A percentile compares a stretch with the other conserved stretches of the same genome.
Evolutionary conservation across 306 rosid genomes (phyloP).

Genomic region (Adenanthera pavonina): DNA sequence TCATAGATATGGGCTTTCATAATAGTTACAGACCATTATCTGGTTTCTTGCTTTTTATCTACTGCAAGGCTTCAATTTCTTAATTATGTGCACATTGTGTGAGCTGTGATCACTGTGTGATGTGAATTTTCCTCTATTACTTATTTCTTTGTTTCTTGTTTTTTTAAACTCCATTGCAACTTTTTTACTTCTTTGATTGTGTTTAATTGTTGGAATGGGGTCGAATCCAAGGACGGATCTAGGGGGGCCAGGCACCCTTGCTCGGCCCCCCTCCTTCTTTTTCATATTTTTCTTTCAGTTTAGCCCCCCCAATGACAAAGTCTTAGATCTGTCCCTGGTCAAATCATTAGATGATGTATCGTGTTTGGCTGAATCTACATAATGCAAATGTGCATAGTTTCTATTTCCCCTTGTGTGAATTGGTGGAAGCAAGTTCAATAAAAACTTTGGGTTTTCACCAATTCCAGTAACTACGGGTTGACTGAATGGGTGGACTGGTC

Average conservation of each 20-base stretch:
- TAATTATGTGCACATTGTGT: not conserved
- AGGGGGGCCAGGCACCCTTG: too few relatives aligned
- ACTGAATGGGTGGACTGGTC: not conserved
- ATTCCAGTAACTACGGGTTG: constrained; percentile 8
- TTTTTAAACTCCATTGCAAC: not conserved
- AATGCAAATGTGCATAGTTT: not conserved
- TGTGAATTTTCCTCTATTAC: not conserved
- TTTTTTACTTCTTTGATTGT: not conserved
- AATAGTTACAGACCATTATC: not conserved
- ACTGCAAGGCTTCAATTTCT: not conserved
- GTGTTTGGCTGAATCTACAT: not conserved
- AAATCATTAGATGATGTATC: not conserved
- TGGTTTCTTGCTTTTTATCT: not conserved
- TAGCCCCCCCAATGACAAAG: too few relatives aligned
- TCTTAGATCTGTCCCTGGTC: too few relatives aligned
- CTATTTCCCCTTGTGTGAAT: not conserved
- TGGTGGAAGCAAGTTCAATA: not conserved
- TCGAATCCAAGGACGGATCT: not conserved
- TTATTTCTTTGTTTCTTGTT: not conserved
- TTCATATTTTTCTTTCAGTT: too few relatives aligned
- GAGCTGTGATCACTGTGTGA: not conserved
- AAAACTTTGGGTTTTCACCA: not conserved
- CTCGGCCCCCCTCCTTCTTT: too few relatives aligned
- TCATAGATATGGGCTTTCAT: not conserved
- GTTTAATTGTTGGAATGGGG: not conserved